These are phyloP conservation scores for Yamadazyma insecticola DNA, from an alignment of 805 yeast species.

Conservation along the genomic window DNA sequence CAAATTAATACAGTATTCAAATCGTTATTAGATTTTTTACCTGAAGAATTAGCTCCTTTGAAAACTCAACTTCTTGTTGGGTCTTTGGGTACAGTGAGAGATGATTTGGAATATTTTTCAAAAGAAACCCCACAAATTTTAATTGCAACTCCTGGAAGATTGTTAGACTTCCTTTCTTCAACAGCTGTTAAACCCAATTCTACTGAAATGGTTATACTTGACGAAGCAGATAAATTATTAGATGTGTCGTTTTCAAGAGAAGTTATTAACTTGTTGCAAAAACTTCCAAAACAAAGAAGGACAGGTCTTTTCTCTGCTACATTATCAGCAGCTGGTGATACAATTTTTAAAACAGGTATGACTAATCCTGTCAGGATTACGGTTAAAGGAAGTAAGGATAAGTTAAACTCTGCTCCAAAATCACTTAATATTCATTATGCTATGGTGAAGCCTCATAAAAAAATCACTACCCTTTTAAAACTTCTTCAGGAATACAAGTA, in stretches of 20 bases:
- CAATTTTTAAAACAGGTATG: conserved; percentile 82
- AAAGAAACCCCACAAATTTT: conserved; percentile 63
- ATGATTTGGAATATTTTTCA: conserved; percentile 61
- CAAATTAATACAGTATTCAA: conserved; percentile 70
- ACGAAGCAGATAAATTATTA: conserved; percentile 88
- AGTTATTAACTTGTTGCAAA: conserved; percentile 58
- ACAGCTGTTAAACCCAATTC: conserved; percentile 54
- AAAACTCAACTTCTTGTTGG: conserved; percentile 63
- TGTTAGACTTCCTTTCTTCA: conserved; percentile 66
- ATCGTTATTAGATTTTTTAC: conserved; percentile 52
- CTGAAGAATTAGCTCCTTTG: conserved; percentile 41
- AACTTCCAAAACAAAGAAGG: conserved; percentile 85
- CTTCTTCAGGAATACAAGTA: conserved; percentile 51
- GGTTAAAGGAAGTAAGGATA: conserved; percentile 51
- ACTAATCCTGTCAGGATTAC: conserved; percentile 86
- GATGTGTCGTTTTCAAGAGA: conserved; percentile 74
- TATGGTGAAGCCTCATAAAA: conserved; percentile 53
- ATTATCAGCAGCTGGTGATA: conserved; percentile 72
- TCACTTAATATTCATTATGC: conserved; percentile 60
- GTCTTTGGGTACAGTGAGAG: conserved; percentile 56
- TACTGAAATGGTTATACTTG: conserved; percentile 73
- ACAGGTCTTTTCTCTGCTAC: conserved; percentile 96
- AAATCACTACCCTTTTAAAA: conserved; percentile 55
- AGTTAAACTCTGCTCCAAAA: conserved; percentile 48
- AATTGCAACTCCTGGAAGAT: conserved; percentile 90